A percentile compares a stretch with the other conserved stretches of the same genome.
Conservation (phyloP, 2,329 filamentous ascomycete species). For the Colletotrichum plurivorum region DNA sequence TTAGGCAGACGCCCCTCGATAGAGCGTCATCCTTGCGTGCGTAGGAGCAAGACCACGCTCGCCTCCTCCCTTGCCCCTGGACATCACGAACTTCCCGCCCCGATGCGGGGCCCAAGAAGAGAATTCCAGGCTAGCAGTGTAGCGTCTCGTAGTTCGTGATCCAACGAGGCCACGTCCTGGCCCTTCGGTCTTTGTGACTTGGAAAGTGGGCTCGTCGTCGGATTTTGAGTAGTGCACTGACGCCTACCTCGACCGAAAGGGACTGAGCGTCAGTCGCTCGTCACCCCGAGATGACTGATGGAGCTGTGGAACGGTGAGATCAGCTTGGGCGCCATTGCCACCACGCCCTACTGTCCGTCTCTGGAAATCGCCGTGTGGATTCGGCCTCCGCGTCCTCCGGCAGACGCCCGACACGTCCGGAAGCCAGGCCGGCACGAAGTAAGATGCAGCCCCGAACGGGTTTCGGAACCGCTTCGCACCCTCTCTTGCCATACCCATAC, state of each 20-base stretch:
- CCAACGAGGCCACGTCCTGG: neutral
- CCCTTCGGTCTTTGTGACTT: conserved; percentile 8
- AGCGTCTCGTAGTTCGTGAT: neutral
- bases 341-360: neutral
- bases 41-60: neutral
- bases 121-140: neutral
- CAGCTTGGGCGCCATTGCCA: neutral
- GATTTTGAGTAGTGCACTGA: conserved; percentile 20
- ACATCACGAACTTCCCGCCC: conserved; percentile 3
- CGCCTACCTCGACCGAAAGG: neutral
- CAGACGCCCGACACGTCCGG: conserved; percentile 32
- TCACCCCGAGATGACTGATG: conserved; percentile 25
- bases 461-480: neutral
- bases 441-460: conserved; percentile 13
- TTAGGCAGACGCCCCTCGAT: neutral
- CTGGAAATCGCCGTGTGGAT: neutral
- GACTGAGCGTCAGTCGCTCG: conserved; percentile 11
- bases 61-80: neutral
- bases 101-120: conserved; percentile 1
- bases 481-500: too few species aligned
- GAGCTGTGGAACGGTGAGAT: neutral
- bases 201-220: conserved; percentile 15
- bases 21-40: conserved; percentile 6
- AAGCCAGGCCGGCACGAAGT: conserved; percentile 20
- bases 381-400: conserved; percentile 16